Evolutionary conservation across 2,329 filamentous ascomycete genomes (phyloP), one percentile per base, ranked within the genome.

Genomic region (Claviceps capensis): DNA sequence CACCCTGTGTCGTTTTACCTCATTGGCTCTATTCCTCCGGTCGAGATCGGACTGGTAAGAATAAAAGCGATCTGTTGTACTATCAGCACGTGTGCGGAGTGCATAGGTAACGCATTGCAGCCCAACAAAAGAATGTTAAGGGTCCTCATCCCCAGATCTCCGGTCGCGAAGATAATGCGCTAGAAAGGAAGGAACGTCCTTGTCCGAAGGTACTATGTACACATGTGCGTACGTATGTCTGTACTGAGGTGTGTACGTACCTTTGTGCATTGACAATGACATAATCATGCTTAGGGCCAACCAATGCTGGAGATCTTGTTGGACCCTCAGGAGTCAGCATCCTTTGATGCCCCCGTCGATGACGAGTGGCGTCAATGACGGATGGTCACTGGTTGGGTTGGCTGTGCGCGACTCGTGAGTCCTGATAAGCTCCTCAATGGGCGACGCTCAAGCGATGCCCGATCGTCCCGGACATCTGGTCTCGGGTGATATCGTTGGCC

Each of bases 371-470:
- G 22, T 45, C 6, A 8, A 34, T 46, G n/a, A 17, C 8, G 17
- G 23, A 4, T 50, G 41, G 1, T 23, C 23, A 6, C 23, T 6
- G 23, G 49, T 43, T 19, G 23, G 43, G 23, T 22, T 26, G 16
- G 19, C 16, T 23, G n/a, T 49, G 40, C 45, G 46, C 50, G 45
- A 52, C 38, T 48, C 45, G 51, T 45, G 8, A 34, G 30, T 34
- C 9, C 9, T 34, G 30, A 11, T 11, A 9, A 49, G 47, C 51
- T 30, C 22, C 41, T 37, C 17, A 22, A 26, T 19, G 11, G 45
- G 46, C 34, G 17, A 47, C 16, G 23, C 23, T 42, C 13, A 14
- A 45, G 22, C 22, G 47, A 41, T 52, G 51, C 51, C 51, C 47
- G 43, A 52, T 36, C 22, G 36, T 19, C 43, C 47, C 22, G 43